A percentile compares a stretch with the other conserved stretches of the same genome.
These are phyloP conservation scores for Hypoxylon sp. DNA, from an alignment of 2,329 filamentous ascomycete species.

Conservation along the genomic window DNA sequence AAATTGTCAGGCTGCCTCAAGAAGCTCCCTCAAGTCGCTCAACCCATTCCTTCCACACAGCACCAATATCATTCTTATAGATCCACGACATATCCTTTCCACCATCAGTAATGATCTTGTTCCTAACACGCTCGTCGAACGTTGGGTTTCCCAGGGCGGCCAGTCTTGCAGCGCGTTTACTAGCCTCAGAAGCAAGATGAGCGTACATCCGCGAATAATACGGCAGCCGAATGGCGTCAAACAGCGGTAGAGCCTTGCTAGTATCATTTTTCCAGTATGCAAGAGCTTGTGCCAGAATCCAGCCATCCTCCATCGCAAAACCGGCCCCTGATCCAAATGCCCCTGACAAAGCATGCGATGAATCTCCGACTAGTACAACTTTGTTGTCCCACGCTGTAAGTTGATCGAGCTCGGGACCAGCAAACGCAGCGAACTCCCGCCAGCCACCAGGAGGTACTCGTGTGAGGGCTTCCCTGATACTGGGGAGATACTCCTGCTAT, in stretches of 20 bases:
- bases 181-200: conserved; percentile 43
- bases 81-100: conserved; percentile 50
- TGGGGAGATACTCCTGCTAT: conserved; percentile 58
- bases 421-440: conserved; percentile 65
- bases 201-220: conserved; percentile 53
- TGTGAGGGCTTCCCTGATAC: conserved; percentile 58
- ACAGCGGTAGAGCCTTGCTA: conserved; percentile 47
- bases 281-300: conserved; percentile 51
- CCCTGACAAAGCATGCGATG: conserved; percentile 68
- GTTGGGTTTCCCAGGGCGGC: conserved; percentile 37
- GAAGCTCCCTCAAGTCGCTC: conserved; percentile 21
- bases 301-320: conserved; percentile 57
- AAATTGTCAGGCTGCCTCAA: conserved; percentile 3
- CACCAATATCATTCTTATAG: conserved; percentile 47
- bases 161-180: conserved; percentile 35
- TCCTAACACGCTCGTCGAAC: conserved; percentile 46
- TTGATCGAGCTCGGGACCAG: conserved; percentile 60
- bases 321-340: conserved; percentile 59
- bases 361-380: conserved; percentile 67
- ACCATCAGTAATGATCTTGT: conserved; percentile 49
- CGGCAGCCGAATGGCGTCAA: conserved; percentile 51
- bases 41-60: conserved; percentile 43
- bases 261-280: conserved; percentile 47
- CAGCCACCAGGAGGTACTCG: conserved; percentile 58
- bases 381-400: conserved; percentile 60